Evolutionary conservation across 352 stramenopile species (phyloP), one percentile per base, ranked within the genome.

Genomic region (Plasmopara viticola): DNA sequence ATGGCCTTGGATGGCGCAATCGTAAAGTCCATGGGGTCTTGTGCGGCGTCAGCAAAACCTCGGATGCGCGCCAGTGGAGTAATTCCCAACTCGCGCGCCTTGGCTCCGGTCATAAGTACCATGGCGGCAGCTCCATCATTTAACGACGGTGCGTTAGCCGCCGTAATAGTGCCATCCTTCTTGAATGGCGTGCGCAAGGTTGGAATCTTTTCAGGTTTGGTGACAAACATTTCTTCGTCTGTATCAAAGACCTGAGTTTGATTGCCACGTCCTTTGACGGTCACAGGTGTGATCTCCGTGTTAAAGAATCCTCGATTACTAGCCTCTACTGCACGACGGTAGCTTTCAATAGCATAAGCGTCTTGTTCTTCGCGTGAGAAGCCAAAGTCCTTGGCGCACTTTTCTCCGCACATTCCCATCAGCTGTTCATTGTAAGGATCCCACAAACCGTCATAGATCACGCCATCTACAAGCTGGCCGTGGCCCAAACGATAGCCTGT

Each of bases 51-150:
- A 5, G 66, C 84, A 62, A 94, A 94, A 48, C 84, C 84, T 8
- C 79, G 84, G 33, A 94, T 89, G 47, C 81, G 71, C 10, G 81
- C 84, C 14, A 92, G 56, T 17, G 83, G 83, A 28, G 67, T 87
- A 17, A 95, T 56, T 3, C 87, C 91, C 14, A 91, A 70, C 25
- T 81, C 77, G 25, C 85, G 64, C 9, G 94, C 94, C 55, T 96
- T 87, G 12, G 79, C 76, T 51, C 90, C 84, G 30, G 80, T 95
- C 92, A 98, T 98, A 44, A 99, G 62, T 40, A 99, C 88, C 41
- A 99, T 73, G 8, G 96, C 87, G 30, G 95, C 86, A 0, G 96
- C 97, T 20, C 96, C 97, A 56, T 99, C 97, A 68, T 98, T 99
- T 34, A 99, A 66, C 5, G 88, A 86, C 47, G 88, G 96, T n/a